phyloP scores from a whole-genome alignment of 1,284 basidiomycete species.

The Porogramme epimiltina region DNA sequence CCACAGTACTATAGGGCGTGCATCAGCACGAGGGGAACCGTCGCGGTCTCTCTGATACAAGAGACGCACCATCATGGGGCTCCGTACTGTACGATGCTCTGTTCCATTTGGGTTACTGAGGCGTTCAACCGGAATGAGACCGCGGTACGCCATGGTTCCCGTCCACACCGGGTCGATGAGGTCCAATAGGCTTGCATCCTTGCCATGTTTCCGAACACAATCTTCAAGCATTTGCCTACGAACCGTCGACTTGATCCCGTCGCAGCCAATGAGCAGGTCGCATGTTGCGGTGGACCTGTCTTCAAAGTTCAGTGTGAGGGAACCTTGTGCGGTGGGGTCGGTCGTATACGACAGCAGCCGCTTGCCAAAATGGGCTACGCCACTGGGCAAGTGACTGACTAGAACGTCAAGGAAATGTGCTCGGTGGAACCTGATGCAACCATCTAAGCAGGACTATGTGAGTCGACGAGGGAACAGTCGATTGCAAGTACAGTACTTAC shows the following conservation, averaged over 20 bases:
- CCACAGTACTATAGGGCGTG: conserved; percentile 30
- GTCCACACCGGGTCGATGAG: conserved; percentile 26
- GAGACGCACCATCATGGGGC: conserved; percentile 33
- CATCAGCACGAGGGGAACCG: not conserved
- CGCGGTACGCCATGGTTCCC: conserved; percentile 26
- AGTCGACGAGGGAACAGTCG: not conserved
- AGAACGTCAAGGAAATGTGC: conserved; percentile 49
- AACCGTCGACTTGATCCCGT: conserved; percentile 53
- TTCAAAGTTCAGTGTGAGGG: conserved; percentile 32
- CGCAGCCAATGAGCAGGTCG: conserved; percentile 50
- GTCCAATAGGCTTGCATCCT: conserved; percentile 11
- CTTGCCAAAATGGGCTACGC: conserved; percentile 45
- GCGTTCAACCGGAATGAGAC: conserved; percentile 21
- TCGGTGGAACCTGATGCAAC: conserved; percentile 47
- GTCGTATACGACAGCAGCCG: conserved; percentile 37
- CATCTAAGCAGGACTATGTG: conserved; percentile 26
- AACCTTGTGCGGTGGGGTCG: not conserved
- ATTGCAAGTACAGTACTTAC: conserved; percentile 27
- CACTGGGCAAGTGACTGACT: conserved; percentile 39
- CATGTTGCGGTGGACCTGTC: conserved; percentile 41
- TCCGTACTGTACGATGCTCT: conserved; percentile 28
- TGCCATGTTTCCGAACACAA: conserved; percentile 9
- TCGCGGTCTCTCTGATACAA: too few species aligned
- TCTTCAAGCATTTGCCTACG: conserved; percentile 39
- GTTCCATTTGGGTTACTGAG: conserved; percentile 11